Evolutionary conservation across 2,329 filamentous ascomycete species (phyloP).

Genomic region (Verticillium isaacii): DNA sequence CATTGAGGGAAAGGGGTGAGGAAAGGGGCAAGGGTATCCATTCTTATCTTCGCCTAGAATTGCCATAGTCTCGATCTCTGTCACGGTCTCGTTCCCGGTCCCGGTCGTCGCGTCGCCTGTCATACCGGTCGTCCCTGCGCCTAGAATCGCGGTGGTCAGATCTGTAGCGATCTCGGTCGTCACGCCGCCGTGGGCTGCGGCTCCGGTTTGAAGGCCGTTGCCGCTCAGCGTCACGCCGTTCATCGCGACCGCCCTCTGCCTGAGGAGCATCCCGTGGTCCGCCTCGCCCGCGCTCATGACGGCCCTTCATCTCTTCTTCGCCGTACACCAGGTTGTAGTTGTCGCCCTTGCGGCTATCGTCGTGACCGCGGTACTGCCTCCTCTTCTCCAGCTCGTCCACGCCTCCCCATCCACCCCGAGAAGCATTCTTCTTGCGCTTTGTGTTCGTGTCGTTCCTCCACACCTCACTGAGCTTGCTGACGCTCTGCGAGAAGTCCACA

Average conservation of each 20-base stretch:
- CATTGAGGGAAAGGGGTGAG: not conserved
- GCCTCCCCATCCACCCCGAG: conserved; percentile 80
- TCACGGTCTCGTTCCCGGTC: conserved; percentile 24
- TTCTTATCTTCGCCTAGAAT: conserved; percentile 17
- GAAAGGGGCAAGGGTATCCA: not conserved
- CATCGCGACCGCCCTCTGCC: not conserved
- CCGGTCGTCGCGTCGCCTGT: conserved; percentile 15
- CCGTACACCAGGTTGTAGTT: conserved; percentile 80
- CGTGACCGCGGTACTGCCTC: conserved; percentile 77
- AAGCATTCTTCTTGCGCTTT: conserved; percentile 57
- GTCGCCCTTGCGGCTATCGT: conserved; percentile 36
- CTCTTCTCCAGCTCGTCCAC: conserved; percentile 84
- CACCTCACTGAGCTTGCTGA: conserved; percentile 77
- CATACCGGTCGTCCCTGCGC: conserved; percentile 10
- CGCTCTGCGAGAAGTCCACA: conserved; percentile 97
- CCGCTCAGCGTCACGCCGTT: conserved; percentile 13
- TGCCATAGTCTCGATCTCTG: conserved; percentile 20
- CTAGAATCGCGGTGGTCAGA: conserved; percentile 8
- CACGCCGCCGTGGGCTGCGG: conserved; percentile 29
- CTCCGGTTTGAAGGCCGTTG: conserved; percentile 32
- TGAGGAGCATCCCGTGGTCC: conserved; percentile 9
- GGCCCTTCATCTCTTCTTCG: conserved; percentile 59
- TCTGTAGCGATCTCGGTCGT: conserved; percentile 9
- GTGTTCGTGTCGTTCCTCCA: conserved; percentile 84
- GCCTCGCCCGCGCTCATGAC: conserved; percentile 35